phyloP scores from a whole-genome alignment of 495 filamentous ascomycete genomes.

The Xylaria castorea region DNA sequence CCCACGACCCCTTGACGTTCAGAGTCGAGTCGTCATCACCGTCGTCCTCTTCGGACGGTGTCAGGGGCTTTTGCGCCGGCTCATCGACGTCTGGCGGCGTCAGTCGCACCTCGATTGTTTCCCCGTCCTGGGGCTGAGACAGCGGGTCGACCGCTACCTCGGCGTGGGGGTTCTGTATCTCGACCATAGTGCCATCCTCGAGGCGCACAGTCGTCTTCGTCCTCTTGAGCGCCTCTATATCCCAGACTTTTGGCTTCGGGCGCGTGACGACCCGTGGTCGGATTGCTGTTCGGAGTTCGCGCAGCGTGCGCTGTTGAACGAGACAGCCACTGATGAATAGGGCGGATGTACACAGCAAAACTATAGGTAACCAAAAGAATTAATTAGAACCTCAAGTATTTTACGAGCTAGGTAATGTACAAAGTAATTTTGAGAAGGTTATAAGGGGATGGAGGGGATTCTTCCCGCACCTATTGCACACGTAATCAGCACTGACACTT shows the following conservation, averaged over 20 bases:
- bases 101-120: constrained; percentile 41
- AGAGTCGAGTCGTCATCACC: constrained; percentile 26
- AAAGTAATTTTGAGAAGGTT: too few relatives aligned
- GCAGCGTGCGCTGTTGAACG: constrained; percentile 61
- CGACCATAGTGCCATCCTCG: constrained; percentile 45
- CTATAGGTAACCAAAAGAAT: constrained; percentile 35
- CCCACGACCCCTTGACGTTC: constrained; percentile 33
- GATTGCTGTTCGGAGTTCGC: constrained; percentile 57
- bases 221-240: constrained; percentile 32
- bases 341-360: constrained; percentile 57
- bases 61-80: constrained; percentile 23
- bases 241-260: constrained; percentile 51
- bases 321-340: constrained; percentile 61
- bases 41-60: background rate
- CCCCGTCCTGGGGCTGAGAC: constrained; percentile 7
- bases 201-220: constrained; percentile 44
- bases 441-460: constrained; percentile 19
- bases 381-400: constrained; percentile 10
- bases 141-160: background rate
- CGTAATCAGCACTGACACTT: constrained; percentile 59
- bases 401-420: background rate
- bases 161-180: constrained; percentile 33
- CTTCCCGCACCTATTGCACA: constrained; percentile 53
- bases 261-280: constrained; percentile 41
- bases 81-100: constrained; percentile 34